A percentile compares a stretch with the other conserved stretches of the same genome.
These are phyloP conservation scores for Calonectria hawksworthii DNA, from an alignment of 2,329 filamentous ascomycete genomes.

Conservation along the genomic window DNA sequence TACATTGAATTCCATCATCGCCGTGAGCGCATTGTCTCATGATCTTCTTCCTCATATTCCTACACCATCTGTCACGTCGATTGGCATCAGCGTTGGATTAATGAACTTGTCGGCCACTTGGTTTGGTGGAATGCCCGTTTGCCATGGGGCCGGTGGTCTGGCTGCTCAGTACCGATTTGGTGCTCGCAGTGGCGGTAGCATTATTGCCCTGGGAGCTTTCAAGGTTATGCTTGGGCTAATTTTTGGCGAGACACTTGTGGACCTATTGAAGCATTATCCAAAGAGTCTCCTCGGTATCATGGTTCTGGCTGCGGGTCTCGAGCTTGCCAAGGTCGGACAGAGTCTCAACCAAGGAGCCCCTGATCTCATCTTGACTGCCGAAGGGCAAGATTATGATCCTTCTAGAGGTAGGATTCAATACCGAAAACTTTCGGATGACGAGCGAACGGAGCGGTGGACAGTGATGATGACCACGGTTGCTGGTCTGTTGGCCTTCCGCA, in stretches of 20 bases:
- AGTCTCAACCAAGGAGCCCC: constrained; percentile 81
- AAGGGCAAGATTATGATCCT: constrained; percentile 54
- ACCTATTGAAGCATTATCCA: constrained; percentile 80
- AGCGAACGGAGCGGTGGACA: constrained; percentile 83
- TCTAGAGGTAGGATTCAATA: constrained; percentile 52
- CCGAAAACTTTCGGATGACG: constrained; percentile 72
- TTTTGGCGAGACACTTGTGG: constrained; percentile 81
- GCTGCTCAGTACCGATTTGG: constrained; percentile 94
- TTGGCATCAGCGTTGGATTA: constrained; percentile 84
- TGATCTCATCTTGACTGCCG: constrained; percentile 69
- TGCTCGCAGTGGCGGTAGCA: constrained; percentile 86
- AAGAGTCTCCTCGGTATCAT: constrained; percentile 85
- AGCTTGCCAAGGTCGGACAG: constrained; percentile 88
- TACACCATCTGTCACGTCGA: constrained; percentile 78
- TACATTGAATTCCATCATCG: constrained; percentile 92
- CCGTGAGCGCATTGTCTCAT: constrained; percentile 82
- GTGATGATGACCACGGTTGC: constrained; percentile 93
- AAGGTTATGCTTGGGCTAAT: constrained; percentile 84
- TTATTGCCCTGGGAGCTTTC: constrained; percentile 82
- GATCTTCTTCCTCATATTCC: constrained; percentile 81
- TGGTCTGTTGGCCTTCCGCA: constrained; percentile 86
- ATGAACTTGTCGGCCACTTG: constrained; percentile 91
- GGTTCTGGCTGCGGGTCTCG: constrained; percentile 90
- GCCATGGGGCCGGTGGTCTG: constrained; percentile 91
- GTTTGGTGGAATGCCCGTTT: constrained; percentile 96